Evolutionary conservation across 2,329 filamentous ascomycete genomes (phyloP), one percentile per base, ranked within the genome.

Genomic region (Ophiostoma perfectum): DNA sequence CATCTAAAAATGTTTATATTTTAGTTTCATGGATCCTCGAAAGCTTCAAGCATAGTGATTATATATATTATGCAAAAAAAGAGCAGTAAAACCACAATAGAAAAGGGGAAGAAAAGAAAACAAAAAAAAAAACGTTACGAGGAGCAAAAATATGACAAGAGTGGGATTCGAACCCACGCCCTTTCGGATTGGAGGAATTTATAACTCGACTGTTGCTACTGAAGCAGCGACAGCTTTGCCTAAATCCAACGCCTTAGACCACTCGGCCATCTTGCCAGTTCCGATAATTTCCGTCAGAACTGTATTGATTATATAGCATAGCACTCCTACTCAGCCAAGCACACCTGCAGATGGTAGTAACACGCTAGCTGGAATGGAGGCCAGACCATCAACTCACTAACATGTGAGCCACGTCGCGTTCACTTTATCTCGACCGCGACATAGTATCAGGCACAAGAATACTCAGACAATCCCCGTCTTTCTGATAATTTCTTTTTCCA

Each of bases 201-300:
- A 65, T 36, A 66, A 65, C 66, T 45, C 14, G 9, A 42, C 38
- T 42, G 39, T 18, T n/a, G 9, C 18, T 14, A 58, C 52, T 41
- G 38, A 18, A 27, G 36, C 62, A 18, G 27, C 27, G 14, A 41
- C 47, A 60, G 47, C 14, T 39, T n/a, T 65, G 60, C 72, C 72
- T 73, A 73, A 73, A 73, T 72, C 72, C 72, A 73, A 73, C 72
- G 72, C 72, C 72, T 73, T 73, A 72, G 63, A 72, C 71, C 71
- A 72, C 71, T 72, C 71, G 71, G 72, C 72, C 72, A 72, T 72
- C 72, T 72, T 72, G 72, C 72, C 72, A 39, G 60, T 41, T 69
- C 70, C 69, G 69, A 62, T 60, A 64, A 66, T 49, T 71, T 67
- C 70, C 70, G 70, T 38, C 7, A 2, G 1, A 39, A 3, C 18